Evolutionary conservation across 2,329 filamentous ascomycete genomes (phyloP), one percentile per base, ranked within the genome.

Genomic region (Fusarium dimerum): DNA sequence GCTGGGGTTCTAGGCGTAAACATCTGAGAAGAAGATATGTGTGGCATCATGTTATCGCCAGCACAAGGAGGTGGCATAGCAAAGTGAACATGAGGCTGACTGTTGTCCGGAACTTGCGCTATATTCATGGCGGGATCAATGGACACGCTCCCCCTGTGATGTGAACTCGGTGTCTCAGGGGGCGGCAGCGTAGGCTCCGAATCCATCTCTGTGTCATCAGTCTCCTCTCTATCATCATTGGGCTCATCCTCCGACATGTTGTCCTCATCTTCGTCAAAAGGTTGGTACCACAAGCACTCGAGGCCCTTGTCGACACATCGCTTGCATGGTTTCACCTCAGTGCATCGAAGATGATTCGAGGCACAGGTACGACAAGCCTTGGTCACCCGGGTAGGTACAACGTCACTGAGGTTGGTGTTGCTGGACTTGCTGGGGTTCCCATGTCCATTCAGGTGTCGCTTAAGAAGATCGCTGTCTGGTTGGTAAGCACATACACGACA

Each of bases 241-340:
- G 39, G 17, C 1, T 51, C 42, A 16, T 56, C 43, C 3, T 32
- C 44, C 5, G 50, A 52, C 11, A 56, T 53, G 11, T 15, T 36
- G 4, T 46, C 54, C 15, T 39, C 39, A 12, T 60, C 52, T 9
- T 43, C 12, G 3, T 55, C 49, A 39, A 51, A 47, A 2, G 59
- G 41, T 36, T 50, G 51, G 30, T 51, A 53, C 65, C 66, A 68
- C 17, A 55, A 53, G n/a, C 64, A 66, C n/a, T 64, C 55, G 7
- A 69, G 55, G 9, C 61, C 62, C 45, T 62, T 61, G 7, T 65
- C 55, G 29, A 54, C 48, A 17, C 68, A 70, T 18, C 68, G 63
- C 3, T 46, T 47, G 32, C 68, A 70, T 29, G 68, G 68, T 38
- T 70, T 70, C 20, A 62, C 52, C 16, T 70, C 68, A 9, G 63